Evolutionary conservation across 2,329 filamentous ascomycete genomes (phyloP), one percentile per base, ranked within the genome.

Genomic region (Botryotinia narcissicola): DNA sequence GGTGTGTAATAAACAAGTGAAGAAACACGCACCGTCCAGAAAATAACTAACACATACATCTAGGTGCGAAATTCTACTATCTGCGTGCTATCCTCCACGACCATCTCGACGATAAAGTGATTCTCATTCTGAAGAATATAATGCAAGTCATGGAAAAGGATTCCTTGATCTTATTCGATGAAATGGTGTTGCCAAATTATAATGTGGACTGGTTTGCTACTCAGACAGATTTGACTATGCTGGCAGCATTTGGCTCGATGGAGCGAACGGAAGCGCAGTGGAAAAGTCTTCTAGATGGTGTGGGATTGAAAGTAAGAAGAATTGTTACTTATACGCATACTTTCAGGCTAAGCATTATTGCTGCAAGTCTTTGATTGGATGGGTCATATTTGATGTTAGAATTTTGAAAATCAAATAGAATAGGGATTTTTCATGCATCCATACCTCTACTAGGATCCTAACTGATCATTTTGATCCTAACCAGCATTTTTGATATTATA

Each of bases 81-180:
- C 73, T 84, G 48, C 80, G 82, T 51, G 79, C 75, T 14, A 78
- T 84, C 22, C 73, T 85, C 20, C 83, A 85, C 74, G 82, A 84
- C 74, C 83, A 80, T 76, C 78, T 80, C 1, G 82, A 84, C 51
- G 76, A 81, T 10, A 77, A 81, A 40, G 79, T 76, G 22, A 73
- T 73, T 1, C 37, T 72, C 12, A 83, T 86, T 14, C 80, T 85
- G 44, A 76, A 76, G 8, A 79, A 81, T 18, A 76, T 82, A 8
- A 74, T 73, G 2, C 75, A 77, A 4, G 83, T 83, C 2, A 81
- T 85, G 78, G 77, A 75, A 1, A 70, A 76, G 0, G 80, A 82
- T 14, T 84, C 83, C 0, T 76, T 79, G 25, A 80, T 86, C 25
- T 73, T 86, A 35, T 82, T 85, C 59, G 82, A 84, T 73, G 84